Evolutionary conservation across 257 asterid genomes (phyloP).

Genomic region (Salvia hispanica): DNA sequence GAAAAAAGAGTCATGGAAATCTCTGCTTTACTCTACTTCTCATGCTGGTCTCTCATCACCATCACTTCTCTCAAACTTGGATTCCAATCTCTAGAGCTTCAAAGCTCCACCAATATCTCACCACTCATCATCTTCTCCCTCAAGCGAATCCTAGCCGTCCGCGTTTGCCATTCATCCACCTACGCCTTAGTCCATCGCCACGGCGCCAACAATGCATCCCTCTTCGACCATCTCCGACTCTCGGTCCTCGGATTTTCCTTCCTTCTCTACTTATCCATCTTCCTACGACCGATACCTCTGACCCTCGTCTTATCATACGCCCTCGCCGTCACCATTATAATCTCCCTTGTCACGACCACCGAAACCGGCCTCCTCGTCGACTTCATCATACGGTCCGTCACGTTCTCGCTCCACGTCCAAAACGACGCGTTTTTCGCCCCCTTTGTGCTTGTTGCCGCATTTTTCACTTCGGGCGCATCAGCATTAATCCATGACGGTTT

Average conservation of each 20-base stretch:
- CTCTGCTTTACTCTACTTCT: neutral
- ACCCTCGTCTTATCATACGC: neutral
- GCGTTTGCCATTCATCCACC: conserved; percentile 19
- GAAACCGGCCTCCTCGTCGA: neutral
- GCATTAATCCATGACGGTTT: neutral
- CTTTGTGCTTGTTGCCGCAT: conserved; percentile 6
- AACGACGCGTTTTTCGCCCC: neutral
- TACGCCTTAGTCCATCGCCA: conserved; percentile 16
- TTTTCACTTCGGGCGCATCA: conserved; percentile 4
- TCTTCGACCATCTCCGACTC: neutral
- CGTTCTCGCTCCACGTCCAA: neutral
- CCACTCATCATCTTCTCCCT: neutral
- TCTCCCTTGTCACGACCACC: too few relatives aligned
- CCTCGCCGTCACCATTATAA: too few relatives aligned
- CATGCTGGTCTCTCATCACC: conserved; percentile 16
- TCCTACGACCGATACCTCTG: neutral
- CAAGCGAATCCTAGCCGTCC: neutral
- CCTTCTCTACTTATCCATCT: neutral
- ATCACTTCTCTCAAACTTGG: neutral
- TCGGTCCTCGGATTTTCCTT: conserved; percentile 1
- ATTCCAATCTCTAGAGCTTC: neutral
- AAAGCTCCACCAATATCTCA: neutral
- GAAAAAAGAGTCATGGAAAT: neutral
- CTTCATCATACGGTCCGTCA: conserved; percentile 1
- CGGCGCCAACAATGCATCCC: neutral